Base-by-base conservation (phyloP, 192 early-diverging fungal species). In the Entomortierella lignicola region DNA sequence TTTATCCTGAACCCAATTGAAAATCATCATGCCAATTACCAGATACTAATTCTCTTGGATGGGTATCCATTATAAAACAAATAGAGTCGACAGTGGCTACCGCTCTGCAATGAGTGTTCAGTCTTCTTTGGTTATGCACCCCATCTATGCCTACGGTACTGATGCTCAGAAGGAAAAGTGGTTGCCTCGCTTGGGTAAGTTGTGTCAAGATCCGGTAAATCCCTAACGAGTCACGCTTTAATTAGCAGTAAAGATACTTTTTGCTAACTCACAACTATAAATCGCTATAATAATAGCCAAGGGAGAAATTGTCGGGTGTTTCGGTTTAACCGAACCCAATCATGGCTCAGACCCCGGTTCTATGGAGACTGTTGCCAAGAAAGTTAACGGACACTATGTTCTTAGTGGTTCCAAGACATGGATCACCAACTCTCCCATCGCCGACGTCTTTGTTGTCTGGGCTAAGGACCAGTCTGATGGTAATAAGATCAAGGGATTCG, bases 381-480 rank as follows among this genome's bases (percentile, higher is more conserved):
- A 91, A 80, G 83, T 87, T 34, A 92, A 90, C 77, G 88, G 88
- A 11, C 81, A 83, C 42, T 94, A 90, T 79, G 89, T 98, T 7
- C 60, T 99, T 34, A 93, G 89, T 58, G 98, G 98, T 5, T 87
- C 90, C 84, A 99, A 99, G 85, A 98, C 95, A 54, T 99, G 98
- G 98, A 99, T 97, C 82, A 97, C 98, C 63, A 99, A 99, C 88
- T 95, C 95, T 37, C 97, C 97, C 13, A 93, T 99, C 54, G 97
- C 97, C 48, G 96, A 98, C 58, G 92, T 98, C 27, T 97, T 97
- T 87, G 87, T 99, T 27, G 87, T 99, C 26, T 99, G 97, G 97
- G 97, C 95, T 34, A 97, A 96, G 84, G 88, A 89, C 50, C 71
- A 70, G 50, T 94, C 95, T 7, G 91, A 94, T 72, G 91, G 89